Conservation (phyloP, 345 rosid species). For the Pistacia integerrima region DNA sequence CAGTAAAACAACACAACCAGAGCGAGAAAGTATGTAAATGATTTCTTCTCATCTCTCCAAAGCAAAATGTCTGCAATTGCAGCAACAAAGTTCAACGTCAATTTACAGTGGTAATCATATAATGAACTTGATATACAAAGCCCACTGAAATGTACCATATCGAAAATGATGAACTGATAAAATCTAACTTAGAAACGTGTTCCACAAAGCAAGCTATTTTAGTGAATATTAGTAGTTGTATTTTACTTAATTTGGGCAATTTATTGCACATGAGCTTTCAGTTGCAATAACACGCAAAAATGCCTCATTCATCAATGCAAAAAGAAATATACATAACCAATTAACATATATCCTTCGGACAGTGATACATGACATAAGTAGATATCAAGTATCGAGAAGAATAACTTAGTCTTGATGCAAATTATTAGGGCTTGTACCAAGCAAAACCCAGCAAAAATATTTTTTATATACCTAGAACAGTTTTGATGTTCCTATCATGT, state of each 20-base stretch:
- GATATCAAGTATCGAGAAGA: neutral
- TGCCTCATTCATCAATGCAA: neutral
- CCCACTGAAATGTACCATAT: too few species aligned
- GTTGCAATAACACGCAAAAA: neutral
- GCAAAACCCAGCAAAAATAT: too few species aligned
- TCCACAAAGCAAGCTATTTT: too few species aligned
- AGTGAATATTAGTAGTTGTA: too few species aligned
- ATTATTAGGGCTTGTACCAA: neutral
- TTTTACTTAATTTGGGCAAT: too few species aligned
- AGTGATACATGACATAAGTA: neutral
- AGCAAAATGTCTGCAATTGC: slow-evolving; percentile 88
- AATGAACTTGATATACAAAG: too few species aligned
- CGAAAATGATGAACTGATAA: too few species aligned
- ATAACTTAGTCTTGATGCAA: too few species aligned
- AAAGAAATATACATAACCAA: neutral
- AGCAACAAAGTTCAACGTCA: slow-evolving; percentile 28
- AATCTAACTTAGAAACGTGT: too few species aligned
- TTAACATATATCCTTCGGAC: neutral
- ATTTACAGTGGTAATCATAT: neutral
- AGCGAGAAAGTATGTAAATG: slow-evolving; percentile 60
- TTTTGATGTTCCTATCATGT: neutral
- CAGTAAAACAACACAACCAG: slow-evolving; percentile 64
- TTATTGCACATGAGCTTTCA: too few species aligned
- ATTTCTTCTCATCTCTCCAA: slow-evolving; percentile 91
- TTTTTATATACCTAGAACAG: neutral